Base-by-base conservation (phyloP, 148 eudicot genomes). In the Nepenthes gracilis region DNA sequence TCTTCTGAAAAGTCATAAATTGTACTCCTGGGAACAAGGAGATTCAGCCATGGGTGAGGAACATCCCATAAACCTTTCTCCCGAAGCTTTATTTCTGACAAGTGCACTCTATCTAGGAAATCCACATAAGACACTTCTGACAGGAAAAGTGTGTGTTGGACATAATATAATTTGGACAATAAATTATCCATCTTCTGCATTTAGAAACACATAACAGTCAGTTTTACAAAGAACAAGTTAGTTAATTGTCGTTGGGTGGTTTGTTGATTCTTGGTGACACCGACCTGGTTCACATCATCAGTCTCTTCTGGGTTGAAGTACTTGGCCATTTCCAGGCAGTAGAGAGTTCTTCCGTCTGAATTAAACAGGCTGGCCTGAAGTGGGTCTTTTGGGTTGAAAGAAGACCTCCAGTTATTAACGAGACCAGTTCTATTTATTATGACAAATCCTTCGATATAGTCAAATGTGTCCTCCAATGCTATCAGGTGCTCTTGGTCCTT, bases 41-140 rank as follows among this genome's bases (percentile, higher is more conserved):
- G 90, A 76, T 88, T 92, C 57, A 92, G 75, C 98, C 98, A 92
- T 52, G 98, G 98, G 65, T 92, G 98, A 60, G 96, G 90, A 12
- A 87, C 72, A 7, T 90, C 92, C 97, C 97, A 87, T 53, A 90
- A 66, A 51, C 95, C 89, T 53, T 78, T 81, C 35, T 80, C 86
- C 43, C 82, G 65, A 54, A 92, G 91, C 65, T 85, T 84, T 59
- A 77, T 65, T 61, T 85, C 96, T 1, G 94, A 78, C 33, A 79
- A 65, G 63, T 92, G 96, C 43, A 92, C 98, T 58, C 98, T 82
- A 66, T 92, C 80, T 37, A 92, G 77, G 68, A 92, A 92, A 43
- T 88, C 82, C 50, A 85, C 70, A 47, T 92, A 92, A 4, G 98
- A 67, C 37, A 85, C 90, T 58, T 92, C 82, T 1, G 90, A 72